Conservation (phyloP, 805 yeast species). For the Brettanomyces anomalus region DNA sequence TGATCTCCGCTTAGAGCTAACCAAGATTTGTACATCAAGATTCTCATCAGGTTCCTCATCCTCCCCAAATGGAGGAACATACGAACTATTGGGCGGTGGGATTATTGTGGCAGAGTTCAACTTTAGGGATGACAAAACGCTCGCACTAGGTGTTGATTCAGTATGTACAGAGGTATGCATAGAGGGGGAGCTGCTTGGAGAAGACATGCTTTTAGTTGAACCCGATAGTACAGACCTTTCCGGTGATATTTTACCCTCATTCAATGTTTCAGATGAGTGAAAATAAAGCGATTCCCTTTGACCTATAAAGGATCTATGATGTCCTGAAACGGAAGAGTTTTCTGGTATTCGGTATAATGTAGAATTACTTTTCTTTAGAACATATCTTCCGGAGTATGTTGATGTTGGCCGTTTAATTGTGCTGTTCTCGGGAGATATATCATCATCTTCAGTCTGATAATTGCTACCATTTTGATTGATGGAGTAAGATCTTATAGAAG, state of each 20-base stretch:
- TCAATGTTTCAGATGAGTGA: neutral
- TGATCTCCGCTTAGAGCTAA: conserved; percentile 55
- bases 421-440: neutral
- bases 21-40: conserved; percentile 65
- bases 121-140: neutral
- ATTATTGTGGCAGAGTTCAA: too few species aligned
- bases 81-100: neutral
- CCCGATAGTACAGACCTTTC: neutral
- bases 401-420: conserved; percentile 1
- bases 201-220: neutral
- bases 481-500: conserved; percentile 17
- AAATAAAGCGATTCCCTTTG: neutral
- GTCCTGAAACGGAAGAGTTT: conserved; percentile 9
- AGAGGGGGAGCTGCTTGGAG: neutral
- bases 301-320: neutral
- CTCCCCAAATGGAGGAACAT: neutral
- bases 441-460: neutral
- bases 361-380: conserved; percentile 3
- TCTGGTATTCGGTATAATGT: conserved; percentile 13
- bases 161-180: neutral
- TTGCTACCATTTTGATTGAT: neutral
- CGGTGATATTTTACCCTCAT: neutral
- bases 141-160: neutral
- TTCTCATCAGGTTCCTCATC: conserved; percentile 24
- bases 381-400: conserved; percentile 2